Conservation (phyloP, 768 basidiomycete species). For the Mycena metata region DNA sequence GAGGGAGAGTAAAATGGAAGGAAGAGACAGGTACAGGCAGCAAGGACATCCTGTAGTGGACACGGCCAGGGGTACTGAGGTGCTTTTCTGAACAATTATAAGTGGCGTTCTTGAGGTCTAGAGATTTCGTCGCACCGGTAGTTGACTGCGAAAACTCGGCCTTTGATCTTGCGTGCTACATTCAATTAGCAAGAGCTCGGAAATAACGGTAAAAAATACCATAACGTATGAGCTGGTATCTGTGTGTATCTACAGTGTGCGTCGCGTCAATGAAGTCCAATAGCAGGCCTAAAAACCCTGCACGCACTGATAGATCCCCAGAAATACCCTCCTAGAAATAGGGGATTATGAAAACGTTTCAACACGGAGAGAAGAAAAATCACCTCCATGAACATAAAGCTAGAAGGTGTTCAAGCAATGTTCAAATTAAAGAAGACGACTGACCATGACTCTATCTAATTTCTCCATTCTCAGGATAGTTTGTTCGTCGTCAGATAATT, state of each 20-base stretch:
- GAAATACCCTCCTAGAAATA: conserved; percentile 66
- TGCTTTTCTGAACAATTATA: conserved; percentile 66
- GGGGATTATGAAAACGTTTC: background rate
- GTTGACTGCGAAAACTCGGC: conserved; percentile 75
- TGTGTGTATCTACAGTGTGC: conserved; percentile 62
- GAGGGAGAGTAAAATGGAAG: background rate
- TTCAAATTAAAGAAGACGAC: background rate
- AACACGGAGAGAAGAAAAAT: background rate
- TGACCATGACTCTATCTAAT: conserved; percentile 69
- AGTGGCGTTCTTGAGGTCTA: background rate
- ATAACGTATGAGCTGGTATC: conserved; percentile 71
- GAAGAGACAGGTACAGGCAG: conserved; percentile 64
- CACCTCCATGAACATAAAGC: conserved; percentile 79
- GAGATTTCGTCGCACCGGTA: conserved; percentile 51
- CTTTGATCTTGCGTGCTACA: conserved; percentile 77
- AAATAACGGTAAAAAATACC: conserved; percentile 47
- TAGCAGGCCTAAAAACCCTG: background rate
- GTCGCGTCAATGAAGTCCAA: conserved; percentile 2
- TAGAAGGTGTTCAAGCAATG: conserved; percentile 40
- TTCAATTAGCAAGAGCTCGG: conserved; percentile 17
- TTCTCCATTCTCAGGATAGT: conserved; percentile 65
- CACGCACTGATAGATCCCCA: conserved; percentile 73
- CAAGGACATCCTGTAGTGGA: conserved; percentile 80
- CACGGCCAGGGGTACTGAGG: conserved; percentile 91
- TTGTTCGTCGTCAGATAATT: conserved; percentile 53